These are phyloP conservation scores for Podospora fimiseda DNA, from an alignment of 495 filamentous ascomycete genomes.

Conservation along the genomic window DNA sequence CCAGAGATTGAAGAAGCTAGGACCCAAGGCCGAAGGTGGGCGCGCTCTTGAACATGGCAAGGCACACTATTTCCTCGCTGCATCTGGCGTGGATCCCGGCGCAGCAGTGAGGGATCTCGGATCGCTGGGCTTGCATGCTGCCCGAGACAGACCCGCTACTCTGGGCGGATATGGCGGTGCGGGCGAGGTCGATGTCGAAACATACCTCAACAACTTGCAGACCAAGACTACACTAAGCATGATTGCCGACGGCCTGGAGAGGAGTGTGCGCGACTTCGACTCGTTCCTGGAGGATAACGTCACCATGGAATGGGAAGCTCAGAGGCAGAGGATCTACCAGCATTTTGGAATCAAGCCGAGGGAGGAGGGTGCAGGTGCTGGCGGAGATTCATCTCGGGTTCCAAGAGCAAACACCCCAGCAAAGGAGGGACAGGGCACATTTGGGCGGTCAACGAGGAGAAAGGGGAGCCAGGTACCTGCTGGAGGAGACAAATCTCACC, in stretches of 20 bases:
- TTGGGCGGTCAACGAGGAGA: conserved; percentile 47
- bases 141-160: background rate
- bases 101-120: conserved; percentile 73
- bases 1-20: conserved; percentile 73
- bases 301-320: conserved; percentile 89
- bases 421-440: conserved; percentile 33
- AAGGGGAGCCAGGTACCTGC: conserved; percentile 34
- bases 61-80: conserved; percentile 82
- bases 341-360: conserved; percentile 84
- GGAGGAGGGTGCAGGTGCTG: conserved; percentile 38
- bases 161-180: conserved; percentile 8
- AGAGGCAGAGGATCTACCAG: conserved; percentile 85
- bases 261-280: conserved; percentile 86
- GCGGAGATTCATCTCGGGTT: conserved; percentile 28
- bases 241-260: conserved; percentile 79
- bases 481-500: conserved; percentile 30
- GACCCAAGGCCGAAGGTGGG: conserved; percentile 44
- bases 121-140: conserved; percentile 37
- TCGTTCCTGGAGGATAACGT: conserved; percentile 88
- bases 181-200: conserved; percentile 70
- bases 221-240: conserved; percentile 86
- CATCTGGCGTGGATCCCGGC: conserved; percentile 77
- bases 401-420: conserved; percentile 43
- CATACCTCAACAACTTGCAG: conserved; percentile 75
- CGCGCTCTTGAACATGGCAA: conserved; percentile 48